These are phyloP conservation scores for Plasmodium cynomolgi DNA, from an alignment of 169 alveolate genomes.

Conservation along the genomic window DNA sequence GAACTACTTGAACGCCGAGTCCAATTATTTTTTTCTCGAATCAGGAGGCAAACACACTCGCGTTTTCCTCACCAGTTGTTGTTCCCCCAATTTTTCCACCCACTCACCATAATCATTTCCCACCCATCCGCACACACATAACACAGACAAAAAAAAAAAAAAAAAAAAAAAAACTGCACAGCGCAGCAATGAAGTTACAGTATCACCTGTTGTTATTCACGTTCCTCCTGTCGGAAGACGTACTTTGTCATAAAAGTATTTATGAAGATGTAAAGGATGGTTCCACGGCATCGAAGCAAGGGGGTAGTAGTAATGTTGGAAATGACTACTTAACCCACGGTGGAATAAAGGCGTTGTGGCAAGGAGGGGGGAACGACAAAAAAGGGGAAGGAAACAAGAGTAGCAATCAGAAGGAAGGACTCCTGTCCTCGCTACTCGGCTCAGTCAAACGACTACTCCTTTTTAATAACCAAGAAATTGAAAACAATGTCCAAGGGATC, in stretches of 20 bases:
- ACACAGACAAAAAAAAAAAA: background rate
- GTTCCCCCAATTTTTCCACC: background rate
- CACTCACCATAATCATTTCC: too few relatives aligned
- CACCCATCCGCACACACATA: background rate
- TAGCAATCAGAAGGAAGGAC: background rate
- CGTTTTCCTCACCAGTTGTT: background rate
- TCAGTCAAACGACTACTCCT: background rate
- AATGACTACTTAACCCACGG: background rate
- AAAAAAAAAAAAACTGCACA: background rate
- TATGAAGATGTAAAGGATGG: background rate
- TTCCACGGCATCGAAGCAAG: background rate
- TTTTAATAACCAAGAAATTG: slow-evolving; percentile 1
- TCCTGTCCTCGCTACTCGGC: background rate
- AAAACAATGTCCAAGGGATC: background rate
- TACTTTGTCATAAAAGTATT: background rate
- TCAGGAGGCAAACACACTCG: background rate
- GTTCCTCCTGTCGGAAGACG: slow-evolving; percentile 15
- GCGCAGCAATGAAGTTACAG: slow-evolving; percentile 5
- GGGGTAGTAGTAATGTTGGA: background rate
- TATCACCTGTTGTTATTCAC: slow-evolving; percentile 6
- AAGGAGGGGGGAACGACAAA: background rate
- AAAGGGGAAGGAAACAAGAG: background rate
- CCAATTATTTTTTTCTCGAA: background rate
- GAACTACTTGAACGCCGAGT: background rate
- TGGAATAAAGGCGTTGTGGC: background rate